A percentile compares a stretch with the other conserved stretches of the same genome.
Evolutionary conservation across 176 grass and related monocot species (phyloP).

Genomic region (Elymus sibiricus): DNA sequence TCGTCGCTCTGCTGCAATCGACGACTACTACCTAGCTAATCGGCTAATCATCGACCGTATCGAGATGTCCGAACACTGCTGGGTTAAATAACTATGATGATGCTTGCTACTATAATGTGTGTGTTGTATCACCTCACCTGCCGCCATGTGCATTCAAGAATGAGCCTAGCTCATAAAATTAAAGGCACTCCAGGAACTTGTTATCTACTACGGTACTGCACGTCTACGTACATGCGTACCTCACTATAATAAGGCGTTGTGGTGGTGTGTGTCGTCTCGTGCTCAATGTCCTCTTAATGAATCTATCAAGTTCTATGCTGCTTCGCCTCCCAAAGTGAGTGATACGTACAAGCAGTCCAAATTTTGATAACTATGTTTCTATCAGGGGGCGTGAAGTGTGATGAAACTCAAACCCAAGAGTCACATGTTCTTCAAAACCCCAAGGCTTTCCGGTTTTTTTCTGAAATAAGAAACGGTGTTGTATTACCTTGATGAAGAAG

Average conservation of each 20-base stretch:
- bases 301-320: neutral
- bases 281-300: neutral
- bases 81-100: neutral
- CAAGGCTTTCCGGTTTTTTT: too few species aligned
- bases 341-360: neutral
- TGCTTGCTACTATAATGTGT: neutral
- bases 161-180: neutral
- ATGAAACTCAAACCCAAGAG: too few species aligned
- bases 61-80: neutral
- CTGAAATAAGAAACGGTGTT: too few species aligned
- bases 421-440: too few species aligned
- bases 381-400: too few species aligned
- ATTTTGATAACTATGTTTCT: too few species aligned
- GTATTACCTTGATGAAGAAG: too few species aligned
- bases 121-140: too few species aligned
- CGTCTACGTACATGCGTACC: neutral
- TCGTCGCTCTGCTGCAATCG: neutral
- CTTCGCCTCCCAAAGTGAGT: neutral
- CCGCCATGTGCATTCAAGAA: neutral
- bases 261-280: neutral
- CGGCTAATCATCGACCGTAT: neutral
- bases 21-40: neutral
- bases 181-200: too few species aligned
- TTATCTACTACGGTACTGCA: neutral
- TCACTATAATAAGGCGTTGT: constrained; percentile 22